Conservation (phyloP, 768 basidiomycete species). For the Mycena vitilis region DNA sequence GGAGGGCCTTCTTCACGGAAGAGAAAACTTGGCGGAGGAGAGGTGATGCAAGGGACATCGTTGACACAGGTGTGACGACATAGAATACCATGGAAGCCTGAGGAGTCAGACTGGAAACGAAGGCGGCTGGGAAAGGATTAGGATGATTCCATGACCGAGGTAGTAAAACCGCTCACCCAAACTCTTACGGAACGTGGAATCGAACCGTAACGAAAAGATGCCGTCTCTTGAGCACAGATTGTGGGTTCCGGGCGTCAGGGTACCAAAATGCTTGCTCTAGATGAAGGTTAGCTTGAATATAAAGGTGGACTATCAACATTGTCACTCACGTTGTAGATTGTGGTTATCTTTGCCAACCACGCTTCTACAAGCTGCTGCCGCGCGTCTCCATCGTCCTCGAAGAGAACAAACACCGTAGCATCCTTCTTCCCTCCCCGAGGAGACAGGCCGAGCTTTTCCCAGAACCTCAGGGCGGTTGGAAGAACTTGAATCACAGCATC, state of each 20-base stretch:
- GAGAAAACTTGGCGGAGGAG: slow-evolving; percentile 77
- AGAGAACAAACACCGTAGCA: slow-evolving; percentile 73
- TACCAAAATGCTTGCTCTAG: slow-evolving; percentile 73
- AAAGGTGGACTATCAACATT: slow-evolving; percentile 7
- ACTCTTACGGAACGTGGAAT: slow-evolving; percentile 74
- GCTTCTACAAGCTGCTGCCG: slow-evolving; percentile 58
- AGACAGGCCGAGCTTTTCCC: slow-evolving; percentile 84
- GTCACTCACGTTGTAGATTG: slow-evolving; percentile 68
- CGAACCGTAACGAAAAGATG: slow-evolving; percentile 71
- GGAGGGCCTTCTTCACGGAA: slow-evolving; percentile 67
- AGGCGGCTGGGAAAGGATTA: slow-evolving; percentile 53
- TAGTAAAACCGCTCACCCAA: slow-evolving; percentile 57
- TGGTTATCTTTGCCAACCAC: slow-evolving; percentile 69
- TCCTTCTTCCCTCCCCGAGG: slow-evolving; percentile 81
- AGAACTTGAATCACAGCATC: slow-evolving; percentile 76
- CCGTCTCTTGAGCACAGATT: slow-evolving; percentile 62
- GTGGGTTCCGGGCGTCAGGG: slow-evolving; percentile 64
- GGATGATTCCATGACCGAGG: neutral
- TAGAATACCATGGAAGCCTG: slow-evolving; percentile 67
- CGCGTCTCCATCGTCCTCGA: slow-evolving; percentile 69
- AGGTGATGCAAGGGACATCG: slow-evolving; percentile 73
- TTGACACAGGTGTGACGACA: slow-evolving; percentile 69
- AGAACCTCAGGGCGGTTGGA: slow-evolving; percentile 81
- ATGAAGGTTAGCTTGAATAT: slow-evolving; percentile 31
- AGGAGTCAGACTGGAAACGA: slow-evolving; percentile 57